Conservation (phyloP, 148 eudicot genomes). For the Salicornia ramosissima region DNA sequence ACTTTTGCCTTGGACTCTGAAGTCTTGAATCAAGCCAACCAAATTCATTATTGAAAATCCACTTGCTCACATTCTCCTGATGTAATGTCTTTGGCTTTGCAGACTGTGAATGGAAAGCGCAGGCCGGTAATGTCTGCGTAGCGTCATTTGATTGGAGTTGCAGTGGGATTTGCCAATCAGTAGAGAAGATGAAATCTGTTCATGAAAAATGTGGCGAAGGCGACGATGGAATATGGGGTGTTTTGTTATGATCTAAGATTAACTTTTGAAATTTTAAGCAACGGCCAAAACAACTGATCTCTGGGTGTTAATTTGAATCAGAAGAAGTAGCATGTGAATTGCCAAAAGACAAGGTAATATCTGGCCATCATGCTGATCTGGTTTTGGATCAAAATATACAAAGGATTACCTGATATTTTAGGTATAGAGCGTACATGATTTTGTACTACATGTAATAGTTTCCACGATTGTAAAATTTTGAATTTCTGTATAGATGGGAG, state of each 20-base stretch:
- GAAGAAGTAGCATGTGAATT: conserved; percentile 8
- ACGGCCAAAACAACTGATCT: not conserved
- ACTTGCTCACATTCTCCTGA: not conserved
- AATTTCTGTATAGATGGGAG: conserved; percentile 23
- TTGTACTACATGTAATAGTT: not conserved
- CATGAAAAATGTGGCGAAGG: conserved; percentile 72
- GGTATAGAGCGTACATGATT: not conserved
- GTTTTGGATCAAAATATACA: conserved; percentile 4
- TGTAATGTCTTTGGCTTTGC: conserved; percentile 21
- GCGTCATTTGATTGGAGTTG: conserved; percentile 85
- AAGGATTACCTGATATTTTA: not conserved
- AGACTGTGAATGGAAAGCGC: conserved; percentile 82
- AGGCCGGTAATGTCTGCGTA: conserved; percentile 62
- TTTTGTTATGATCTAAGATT: conserved; percentile 29
- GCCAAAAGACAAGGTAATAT: not conserved
- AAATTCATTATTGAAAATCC: not conserved
- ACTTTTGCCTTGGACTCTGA: not conserved
- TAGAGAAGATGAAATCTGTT: conserved; percentile 57
- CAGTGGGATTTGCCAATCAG: conserved; percentile 80
- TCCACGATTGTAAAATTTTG: conserved; percentile 13
- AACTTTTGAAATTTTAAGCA: not conserved
- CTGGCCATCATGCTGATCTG: conserved; percentile 7
- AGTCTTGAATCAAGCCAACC: not conserved
- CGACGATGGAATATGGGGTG: conserved; percentile 57
- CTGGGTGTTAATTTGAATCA: not conserved